Percentiles rank a stretch among this genome's conserved stretches.
phyloP scores from a whole-genome alignment of 495 filamentous ascomycete genomes.

The Xylaria venustula region DNA sequence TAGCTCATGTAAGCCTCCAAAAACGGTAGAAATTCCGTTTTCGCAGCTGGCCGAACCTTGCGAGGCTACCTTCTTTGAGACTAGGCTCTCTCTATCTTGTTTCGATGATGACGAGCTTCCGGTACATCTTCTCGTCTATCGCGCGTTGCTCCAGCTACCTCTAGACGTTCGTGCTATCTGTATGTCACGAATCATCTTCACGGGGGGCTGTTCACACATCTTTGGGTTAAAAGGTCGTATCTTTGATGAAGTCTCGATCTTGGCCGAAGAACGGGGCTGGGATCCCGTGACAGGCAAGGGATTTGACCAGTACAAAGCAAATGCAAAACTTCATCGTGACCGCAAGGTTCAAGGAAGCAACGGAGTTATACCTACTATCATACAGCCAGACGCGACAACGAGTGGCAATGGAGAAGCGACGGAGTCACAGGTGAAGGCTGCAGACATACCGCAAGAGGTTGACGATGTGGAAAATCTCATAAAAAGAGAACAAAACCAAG shows the following conservation, averaged over 20 bases:
- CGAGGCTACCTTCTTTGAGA: constrained; percentile 71
- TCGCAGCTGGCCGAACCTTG: constrained; percentile 67
- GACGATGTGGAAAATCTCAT: constrained; percentile 68
- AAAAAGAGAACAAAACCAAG: constrained; percentile 48
- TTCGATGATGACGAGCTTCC: constrained; percentile 86
- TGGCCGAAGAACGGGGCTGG: constrained; percentile 73
- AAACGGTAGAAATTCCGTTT: constrained; percentile 62
- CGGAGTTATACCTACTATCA: constrained; percentile 18
- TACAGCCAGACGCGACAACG: constrained; percentile 9
- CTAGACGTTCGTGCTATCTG: constrained; percentile 79
- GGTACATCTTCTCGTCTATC: constrained; percentile 71
- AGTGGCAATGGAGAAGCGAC: constrained; percentile 21
- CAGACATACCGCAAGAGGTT: constrained; percentile 45
- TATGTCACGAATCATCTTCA: constrained; percentile 88
- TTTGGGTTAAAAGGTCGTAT: constrained; percentile 79
- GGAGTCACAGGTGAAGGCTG: constrained; percentile 32
- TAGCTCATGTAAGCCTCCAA: constrained; percentile 44
- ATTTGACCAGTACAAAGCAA: constrained; percentile 53
- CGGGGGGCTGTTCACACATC: constrained; percentile 77
- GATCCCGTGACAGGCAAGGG: constrained; percentile 65
- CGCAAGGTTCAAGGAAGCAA: constrained; percentile 24
- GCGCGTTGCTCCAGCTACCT: constrained; percentile 69
- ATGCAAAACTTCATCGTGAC: constrained; percentile 48
- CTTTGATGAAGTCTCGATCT: constrained; percentile 64
- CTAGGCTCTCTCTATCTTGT: constrained; percentile 38